phyloP scores from a whole-genome alignment of 768 basidiomycete species.

The Amylocystis lapponica region DNA sequence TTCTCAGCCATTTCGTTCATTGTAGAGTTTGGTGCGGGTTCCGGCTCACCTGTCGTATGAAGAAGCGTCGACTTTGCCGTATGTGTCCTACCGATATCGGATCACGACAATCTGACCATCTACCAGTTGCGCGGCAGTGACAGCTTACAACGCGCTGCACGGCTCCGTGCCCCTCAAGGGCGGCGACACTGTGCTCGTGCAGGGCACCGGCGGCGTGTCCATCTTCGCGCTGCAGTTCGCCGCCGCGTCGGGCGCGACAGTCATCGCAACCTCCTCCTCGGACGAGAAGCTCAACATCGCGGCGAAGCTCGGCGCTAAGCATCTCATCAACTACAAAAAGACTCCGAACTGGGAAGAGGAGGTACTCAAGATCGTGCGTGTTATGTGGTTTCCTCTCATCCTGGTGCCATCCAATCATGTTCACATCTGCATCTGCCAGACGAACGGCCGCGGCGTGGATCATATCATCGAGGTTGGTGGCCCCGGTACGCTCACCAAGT shows the following conservation, averaged over 20 bases:
- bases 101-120: not conserved
- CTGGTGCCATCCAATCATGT: too few relatives aligned
- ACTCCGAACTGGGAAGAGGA: constrained; percentile 54
- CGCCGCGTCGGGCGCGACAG: constrained; percentile 53
- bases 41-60: constrained; percentile 55
- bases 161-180: constrained; percentile 47
- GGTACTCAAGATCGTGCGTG: constrained; percentile 38
- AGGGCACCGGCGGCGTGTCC: constrained; percentile 54
- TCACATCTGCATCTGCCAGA: constrained; percentile 21
- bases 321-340: constrained; percentile 59
- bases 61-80: constrained; percentile 63
- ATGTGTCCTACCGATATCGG: constrained; percentile 11
- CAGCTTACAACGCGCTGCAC: constrained; percentile 55
- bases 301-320: constrained; percentile 43
- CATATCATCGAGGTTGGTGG: constrained; percentile 50
- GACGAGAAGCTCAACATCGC: constrained; percentile 55
- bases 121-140: constrained; percentile 50
- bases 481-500: constrained; percentile 41
- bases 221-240: constrained; percentile 58
- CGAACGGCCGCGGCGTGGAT: constrained; percentile 26
- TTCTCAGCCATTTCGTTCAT: not conserved
- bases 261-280: constrained; percentile 64
- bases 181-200: constrained; percentile 52
- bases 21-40: constrained; percentile 42
- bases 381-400: not conserved